Evolutionary conservation across 257 asterid genomes (phyloP), one percentile per base, ranked within the genome.

Genomic region (Gynochthodes officinalis): DNA sequence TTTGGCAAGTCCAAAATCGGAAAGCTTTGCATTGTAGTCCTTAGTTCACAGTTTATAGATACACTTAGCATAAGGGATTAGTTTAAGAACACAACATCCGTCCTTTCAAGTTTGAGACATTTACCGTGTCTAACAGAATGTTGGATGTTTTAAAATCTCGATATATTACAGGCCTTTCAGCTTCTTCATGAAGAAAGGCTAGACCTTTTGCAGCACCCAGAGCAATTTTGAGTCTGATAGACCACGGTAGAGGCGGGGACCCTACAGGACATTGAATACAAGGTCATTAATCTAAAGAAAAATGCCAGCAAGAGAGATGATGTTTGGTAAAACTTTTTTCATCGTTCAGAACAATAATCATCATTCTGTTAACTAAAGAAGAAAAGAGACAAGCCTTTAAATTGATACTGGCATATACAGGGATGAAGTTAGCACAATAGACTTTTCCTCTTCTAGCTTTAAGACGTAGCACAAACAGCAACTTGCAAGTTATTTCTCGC

Each of bases 1-100:
- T 81, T 91, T 94, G 32, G 99, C 99, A 55, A 94, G 99, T 69
- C 99, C 99, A 72, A 94, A 94, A 82, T 94, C 99, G 39, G 99
- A 94, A 53, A 94, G 97, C 78, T 88, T 94, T 65, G 99, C 96
- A 85, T 88, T 94, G 70, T 94, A 94, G 55, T 94, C 99, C 99
- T 91, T 69, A 27, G 69, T 16, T 14, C 70, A 73, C 57, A 55
- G 23, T 13, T 23, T 64, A 2, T 27, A 43, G 44, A 73, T 39
- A 9, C 68, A 75, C 55, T 77, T 75, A 81, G 63, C 57, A 68
- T n/a, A 32, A 61, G 42, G 59, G 76, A 61, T 46, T 42, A 50
- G 28, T 33, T 25, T 6, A 27, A 55, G 52, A 46, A 72, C 64
- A 30, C n/a, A n/a, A 23, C 19, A 16, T n/a, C 66, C 4, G 28